Conservation (phyloP, 1,284 basidiomycete species). For the Ganoderma lucidum region DNA sequence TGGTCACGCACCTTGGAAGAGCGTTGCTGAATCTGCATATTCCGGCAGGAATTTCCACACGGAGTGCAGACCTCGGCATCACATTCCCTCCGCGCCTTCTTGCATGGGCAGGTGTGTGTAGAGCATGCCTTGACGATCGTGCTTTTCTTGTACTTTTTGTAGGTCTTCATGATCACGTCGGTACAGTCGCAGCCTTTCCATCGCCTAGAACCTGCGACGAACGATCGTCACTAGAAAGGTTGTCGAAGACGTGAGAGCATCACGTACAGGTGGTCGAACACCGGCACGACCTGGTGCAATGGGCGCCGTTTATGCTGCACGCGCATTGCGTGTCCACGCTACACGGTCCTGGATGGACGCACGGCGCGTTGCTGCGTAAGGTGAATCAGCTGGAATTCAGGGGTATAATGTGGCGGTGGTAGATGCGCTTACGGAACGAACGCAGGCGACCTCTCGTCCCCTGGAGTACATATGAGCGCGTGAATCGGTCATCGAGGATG, state of each 20-base stretch:
- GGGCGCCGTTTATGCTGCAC: constrained; percentile 47
- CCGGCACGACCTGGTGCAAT: constrained; percentile 50
- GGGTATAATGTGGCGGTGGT: too few species aligned
- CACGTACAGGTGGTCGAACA: constrained; percentile 49
- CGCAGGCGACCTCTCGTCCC: not conserved
- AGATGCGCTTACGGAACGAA: constrained; percentile 25
- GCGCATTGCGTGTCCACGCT: constrained; percentile 43
- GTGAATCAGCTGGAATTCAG: not conserved
- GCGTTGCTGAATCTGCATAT: constrained; percentile 52
- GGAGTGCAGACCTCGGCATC: constrained; percentile 54
- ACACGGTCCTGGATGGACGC: constrained; percentile 56
- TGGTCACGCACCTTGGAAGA: constrained; percentile 46
- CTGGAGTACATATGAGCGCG: not conserved
- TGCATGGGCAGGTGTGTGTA: constrained; percentile 54
- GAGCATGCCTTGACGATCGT: constrained; percentile 31
- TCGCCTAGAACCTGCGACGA: constrained; percentile 46
- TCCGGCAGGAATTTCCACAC: constrained; percentile 50
- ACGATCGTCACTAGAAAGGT: not conserved
- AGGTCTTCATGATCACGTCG: constrained; percentile 12
- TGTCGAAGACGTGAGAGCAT: not conserved
- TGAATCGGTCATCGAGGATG: too few species aligned
- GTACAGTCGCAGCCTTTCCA: constrained; percentile 55
- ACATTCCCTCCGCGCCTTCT: constrained; percentile 52
- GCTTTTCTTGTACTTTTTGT: constrained; percentile 18
- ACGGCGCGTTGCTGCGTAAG: constrained; percentile 42